These are phyloP conservation scores for Aquilaria agallochum DNA, from an alignment of 441 rosid genomes.

Conservation along the genomic window DNA sequence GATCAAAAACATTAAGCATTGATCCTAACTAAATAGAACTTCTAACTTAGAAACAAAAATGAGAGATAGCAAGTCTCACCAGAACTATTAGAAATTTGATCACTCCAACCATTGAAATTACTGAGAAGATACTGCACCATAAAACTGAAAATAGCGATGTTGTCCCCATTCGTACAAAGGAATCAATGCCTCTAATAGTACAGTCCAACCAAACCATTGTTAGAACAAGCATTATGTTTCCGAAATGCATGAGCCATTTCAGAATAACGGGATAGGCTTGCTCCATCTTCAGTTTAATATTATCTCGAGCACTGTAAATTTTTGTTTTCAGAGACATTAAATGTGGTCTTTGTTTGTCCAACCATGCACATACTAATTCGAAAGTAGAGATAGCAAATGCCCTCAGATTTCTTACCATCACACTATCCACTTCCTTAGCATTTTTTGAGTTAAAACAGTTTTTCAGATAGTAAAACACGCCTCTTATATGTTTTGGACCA, in stretches of 20 bases:
- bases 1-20: neutral
- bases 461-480: conserved; percentile 32
- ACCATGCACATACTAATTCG: conserved; percentile 48
- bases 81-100: conserved; percentile 50
- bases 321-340: conserved; percentile 30
- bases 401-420: conserved; percentile 42
- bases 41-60: conserved; percentile 2
- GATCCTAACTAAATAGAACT: neutral
- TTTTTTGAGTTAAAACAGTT: conserved; percentile 41
- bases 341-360: conserved; percentile 60
- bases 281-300: conserved; percentile 43
- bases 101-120: conserved; percentile 74
- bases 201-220: conserved; percentile 89
- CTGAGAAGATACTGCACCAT: conserved; percentile 90
- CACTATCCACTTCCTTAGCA: conserved; percentile 47
- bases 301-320: conserved; percentile 41
- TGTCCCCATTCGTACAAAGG: conserved; percentile 85
- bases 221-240: conserved; percentile 68
- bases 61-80: conserved; percentile 43
- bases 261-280: conserved; percentile 52
- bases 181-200: conserved; percentile 80
- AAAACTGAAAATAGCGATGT: conserved; percentile 73
- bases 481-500: conserved; percentile 31
- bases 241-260: conserved; percentile 64
- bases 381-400: conserved; percentile 28